Base-by-base conservation (phyloP, 2,329 filamentous ascomycete genomes). In the Cadophora malorum region DNA sequence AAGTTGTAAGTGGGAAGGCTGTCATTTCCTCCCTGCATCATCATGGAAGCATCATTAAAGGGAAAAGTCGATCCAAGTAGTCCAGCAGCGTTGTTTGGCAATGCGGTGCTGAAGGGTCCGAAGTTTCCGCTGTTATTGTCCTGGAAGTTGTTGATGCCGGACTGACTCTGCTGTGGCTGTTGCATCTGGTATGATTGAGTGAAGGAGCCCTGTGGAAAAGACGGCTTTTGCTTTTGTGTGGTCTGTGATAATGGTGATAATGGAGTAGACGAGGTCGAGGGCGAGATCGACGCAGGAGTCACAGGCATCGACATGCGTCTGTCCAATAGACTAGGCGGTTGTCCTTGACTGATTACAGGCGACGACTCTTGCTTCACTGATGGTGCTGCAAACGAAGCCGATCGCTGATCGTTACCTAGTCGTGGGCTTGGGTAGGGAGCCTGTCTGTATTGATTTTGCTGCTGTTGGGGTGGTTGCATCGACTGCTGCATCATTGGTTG, bases 11-110 rank as follows among this genome's bases (percentile, higher is more conserved):
- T 81, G 12, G 62, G 47, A 6, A 67, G 10, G 28, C 58, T 35
- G 31, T 53, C 45, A 25, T 55, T 66, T 21, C 81, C 81, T 31
- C 77, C 77, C 5, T 28, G 28, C 81, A 84, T 85, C 67, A 85
- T 78, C 70, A 81, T 78, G 49, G 80, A 74, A 23, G 80, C 81
- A 68, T 85, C 81, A 35, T 79, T 80, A 2, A 78, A 77, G 68
- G 84, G 81, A 5, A 85, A 76, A 0, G 78, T 76, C 2, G 79
- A 78, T 19, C 82, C 84, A 6, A 88, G 78, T 21, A 88, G 78
- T 73, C 85, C 83, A 74, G 87, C 85, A 1, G 84, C 80, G 71
- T 88, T 83, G 4, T 81, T 76, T 25, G 86, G 84, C 25, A 88
- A 76, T 3, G 81, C 79, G 50, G 82, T 81, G 1, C 82, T 83